phyloP scores from a whole-genome alignment of 1,284 basidiomycete genomes.

The Rhodofomes roseus region DNA sequence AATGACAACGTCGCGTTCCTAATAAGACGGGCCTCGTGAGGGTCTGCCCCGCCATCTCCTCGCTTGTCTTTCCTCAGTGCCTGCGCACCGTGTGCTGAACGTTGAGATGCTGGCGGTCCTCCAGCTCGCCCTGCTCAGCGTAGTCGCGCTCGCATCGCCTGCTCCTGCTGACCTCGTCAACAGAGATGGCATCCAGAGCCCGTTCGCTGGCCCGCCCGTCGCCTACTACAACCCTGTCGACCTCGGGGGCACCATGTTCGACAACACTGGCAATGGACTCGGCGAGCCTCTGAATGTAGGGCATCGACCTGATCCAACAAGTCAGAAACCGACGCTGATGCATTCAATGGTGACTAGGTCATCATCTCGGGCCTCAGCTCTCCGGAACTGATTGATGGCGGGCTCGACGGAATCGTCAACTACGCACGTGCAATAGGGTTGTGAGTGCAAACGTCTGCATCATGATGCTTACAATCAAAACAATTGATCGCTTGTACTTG shows the following conservation, averaged over 20 bases:
- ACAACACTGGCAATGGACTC: constrained; percentile 39
- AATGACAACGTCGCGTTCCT: neutral
- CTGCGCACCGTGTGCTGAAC: too few species aligned
- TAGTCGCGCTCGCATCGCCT: neutral
- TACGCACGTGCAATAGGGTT: constrained; percentile 36
- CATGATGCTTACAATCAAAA: neutral
- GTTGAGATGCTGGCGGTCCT: neutral
- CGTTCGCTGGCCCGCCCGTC: constrained; percentile 8
- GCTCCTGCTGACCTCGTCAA: neutral
- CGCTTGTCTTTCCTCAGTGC: neutral
- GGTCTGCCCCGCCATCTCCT: neutral
- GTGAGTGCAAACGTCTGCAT: neutral
- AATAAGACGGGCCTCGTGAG: too few species aligned
- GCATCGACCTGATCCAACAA: neutral
- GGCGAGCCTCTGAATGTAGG: constrained; percentile 72
- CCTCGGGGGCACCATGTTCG: constrained; percentile 52
- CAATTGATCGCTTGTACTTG: too few species aligned
- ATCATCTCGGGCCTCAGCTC: constrained; percentile 64
- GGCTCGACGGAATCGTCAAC: constrained; percentile 55
- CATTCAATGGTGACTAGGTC: constrained; percentile 37
- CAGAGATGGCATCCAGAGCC: too few species aligned
- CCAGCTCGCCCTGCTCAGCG: neutral
- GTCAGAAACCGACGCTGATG: constrained; percentile 12
- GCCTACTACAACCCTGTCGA: constrained; percentile 42
- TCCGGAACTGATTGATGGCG: constrained; percentile 51